Conservation (phyloP, 345 rosid species). For the Raphanus raphanistrum region DNA sequence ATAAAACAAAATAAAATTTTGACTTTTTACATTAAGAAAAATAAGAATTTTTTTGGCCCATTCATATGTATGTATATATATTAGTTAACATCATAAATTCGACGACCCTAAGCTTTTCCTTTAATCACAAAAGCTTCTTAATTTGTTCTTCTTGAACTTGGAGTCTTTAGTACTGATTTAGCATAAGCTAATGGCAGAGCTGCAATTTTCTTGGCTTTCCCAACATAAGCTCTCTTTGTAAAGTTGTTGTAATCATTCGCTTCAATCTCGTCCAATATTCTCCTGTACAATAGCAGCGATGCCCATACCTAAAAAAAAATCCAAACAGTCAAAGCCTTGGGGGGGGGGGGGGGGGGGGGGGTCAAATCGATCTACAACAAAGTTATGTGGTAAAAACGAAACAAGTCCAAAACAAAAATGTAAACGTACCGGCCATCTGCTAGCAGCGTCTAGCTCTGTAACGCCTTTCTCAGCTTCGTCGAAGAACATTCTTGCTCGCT, state of each 20-base stretch:
- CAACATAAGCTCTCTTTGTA: slow-evolving; percentile 79
- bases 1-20: background rate
- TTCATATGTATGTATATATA: slow-evolving; percentile 30
- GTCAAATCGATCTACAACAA: slow-evolving; percentile 6
- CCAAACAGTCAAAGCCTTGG: background rate
- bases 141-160: slow-evolving; percentile 33
- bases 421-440: slow-evolving; percentile 76
- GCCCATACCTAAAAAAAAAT: slow-evolving; percentile 60
- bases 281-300: slow-evolving; percentile 60
- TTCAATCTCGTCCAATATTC: slow-evolving; percentile 82
- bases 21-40: slow-evolving; percentile 30
- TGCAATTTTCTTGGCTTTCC: slow-evolving; percentile 69
- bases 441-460: slow-evolving; percentile 63
- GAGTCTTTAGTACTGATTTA: slow-evolving; percentile 47
- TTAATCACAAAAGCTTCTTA: slow-evolving; percentile 35
- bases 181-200: slow-evolving; percentile 68
- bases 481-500: slow-evolving; percentile 83
- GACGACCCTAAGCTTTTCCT: slow-evolving; percentile 23
- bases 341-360: background rate
- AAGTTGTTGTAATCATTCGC: slow-evolving; percentile 87
- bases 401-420: background rate
- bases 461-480: slow-evolving; percentile 85
- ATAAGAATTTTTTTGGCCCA: slow-evolving; percentile 17
- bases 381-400: slow-evolving; percentile 2
- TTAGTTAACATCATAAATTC: slow-evolving; percentile 33